These are phyloP conservation scores for Chaetoscypha palmicola DNA, from an alignment of 2,329 filamentous ascomycete genomes.

Conservation along the genomic window DNA sequence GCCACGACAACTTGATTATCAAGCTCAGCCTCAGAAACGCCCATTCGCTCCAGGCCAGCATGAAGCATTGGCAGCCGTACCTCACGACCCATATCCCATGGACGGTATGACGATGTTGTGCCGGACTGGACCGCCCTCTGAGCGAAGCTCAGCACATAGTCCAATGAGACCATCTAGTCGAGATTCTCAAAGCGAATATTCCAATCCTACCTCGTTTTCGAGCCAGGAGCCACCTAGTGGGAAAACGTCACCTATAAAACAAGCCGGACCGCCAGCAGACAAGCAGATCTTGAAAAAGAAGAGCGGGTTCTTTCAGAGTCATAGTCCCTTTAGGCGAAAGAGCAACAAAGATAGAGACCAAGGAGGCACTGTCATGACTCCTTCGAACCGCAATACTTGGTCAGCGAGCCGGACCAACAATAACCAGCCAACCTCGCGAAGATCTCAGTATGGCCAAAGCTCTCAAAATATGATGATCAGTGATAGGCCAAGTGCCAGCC, in stretches of 20 bases:
- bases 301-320: constrained; percentile 86
- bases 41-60: constrained; percentile 41
- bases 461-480: constrained; percentile 28
- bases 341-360: constrained; percentile 72
- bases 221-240: constrained; percentile 74
- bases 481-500: constrained; percentile 53
- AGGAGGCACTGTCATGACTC: constrained; percentile 29
- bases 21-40: constrained; percentile 16
- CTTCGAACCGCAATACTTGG: constrained; percentile 54
- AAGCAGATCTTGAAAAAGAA: constrained; percentile 63
- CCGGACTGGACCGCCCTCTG: constrained; percentile 64
- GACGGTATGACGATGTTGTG: constrained; percentile 99
- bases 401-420: constrained; percentile 29
- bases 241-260: constrained; percentile 68
- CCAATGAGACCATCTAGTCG: constrained; percentile 72
- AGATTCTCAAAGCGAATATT: constrained; percentile 86
- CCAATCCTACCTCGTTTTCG: constrained; percentile 80
- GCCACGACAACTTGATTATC: constrained; percentile 16
- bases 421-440: constrained; percentile 29
- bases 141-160: constrained; percentile 58
- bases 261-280: constrained; percentile 44
- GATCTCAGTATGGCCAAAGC: constrained; percentile 37
- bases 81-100: constrained; percentile 87
- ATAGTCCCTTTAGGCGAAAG: constrained; percentile 87
- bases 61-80: constrained; percentile 60